phyloP scores from a whole-genome alignment of 2,329 filamentous ascomycete genomes.

The Aureobasidium sp. region DNA sequence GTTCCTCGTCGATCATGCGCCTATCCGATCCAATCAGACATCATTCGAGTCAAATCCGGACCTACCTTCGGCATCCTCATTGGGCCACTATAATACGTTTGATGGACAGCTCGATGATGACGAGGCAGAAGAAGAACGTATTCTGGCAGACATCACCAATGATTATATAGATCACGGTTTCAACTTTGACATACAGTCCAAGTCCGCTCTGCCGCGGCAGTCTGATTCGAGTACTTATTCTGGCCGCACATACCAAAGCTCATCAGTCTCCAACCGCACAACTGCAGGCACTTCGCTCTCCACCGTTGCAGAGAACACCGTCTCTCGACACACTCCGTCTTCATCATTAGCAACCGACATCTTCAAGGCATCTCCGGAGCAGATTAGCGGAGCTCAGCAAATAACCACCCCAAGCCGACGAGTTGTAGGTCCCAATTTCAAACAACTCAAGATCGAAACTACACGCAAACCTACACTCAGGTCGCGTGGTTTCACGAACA shows the following conservation, averaged over 20 bases:
- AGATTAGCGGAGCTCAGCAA: slow-evolving; percentile 11
- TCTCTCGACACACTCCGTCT: slow-evolving; percentile 11
- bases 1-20: neutral
- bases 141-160: slow-evolving; percentile 87
- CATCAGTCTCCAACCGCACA: slow-evolving; percentile 72
- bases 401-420: slow-evolving; percentile 65
- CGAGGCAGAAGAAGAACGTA: slow-evolving; percentile 53
- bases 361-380: slow-evolving; percentile 7
- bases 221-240: slow-evolving; percentile 86
- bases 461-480: slow-evolving; percentile 37
- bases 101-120: slow-evolving; percentile 36
- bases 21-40: neutral
- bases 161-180: slow-evolving; percentile 83
- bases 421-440: slow-evolving; percentile 81
- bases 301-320: slow-evolving; percentile 69
- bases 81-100: neutral
- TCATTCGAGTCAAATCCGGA: neutral
- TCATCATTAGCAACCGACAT: slow-evolving; percentile 15
- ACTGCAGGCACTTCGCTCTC: slow-evolving; percentile 74
- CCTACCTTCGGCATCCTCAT: neutral
- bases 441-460: slow-evolving; percentile 93
- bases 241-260: slow-evolving; percentile 84
- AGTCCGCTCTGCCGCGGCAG: slow-evolving; percentile 76
- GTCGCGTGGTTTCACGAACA: slow-evolving; percentile 12
- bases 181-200: slow-evolving; percentile 74